Conservation (phyloP, 495 filamentous ascomycete species). For the Cenococcum geophilum region DNA sequence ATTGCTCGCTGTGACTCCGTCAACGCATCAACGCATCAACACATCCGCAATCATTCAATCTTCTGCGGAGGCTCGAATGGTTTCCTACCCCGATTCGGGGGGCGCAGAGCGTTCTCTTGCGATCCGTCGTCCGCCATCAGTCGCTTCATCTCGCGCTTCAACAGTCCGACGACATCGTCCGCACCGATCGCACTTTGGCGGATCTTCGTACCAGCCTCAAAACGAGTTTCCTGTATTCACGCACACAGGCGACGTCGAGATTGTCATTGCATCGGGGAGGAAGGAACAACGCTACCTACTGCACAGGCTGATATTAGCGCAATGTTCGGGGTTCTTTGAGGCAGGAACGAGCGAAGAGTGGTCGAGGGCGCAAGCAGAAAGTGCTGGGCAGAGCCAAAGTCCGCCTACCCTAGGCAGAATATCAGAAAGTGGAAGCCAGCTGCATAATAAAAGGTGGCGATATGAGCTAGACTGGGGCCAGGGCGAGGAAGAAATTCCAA, state of each 20-base stretch:
- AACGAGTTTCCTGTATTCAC: conserved; percentile 92
- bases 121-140: conserved; percentile 53
- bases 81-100: conserved; percentile 59
- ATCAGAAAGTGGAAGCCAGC: conserved; percentile 33
- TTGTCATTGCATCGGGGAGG: conserved; percentile 62
- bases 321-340: conserved; percentile 91
- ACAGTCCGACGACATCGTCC: conserved; percentile 59
- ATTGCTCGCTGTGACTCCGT: neutral
- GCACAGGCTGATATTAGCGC: conserved; percentile 74
- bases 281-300: conserved; percentile 79
- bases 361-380: conserved; percentile 57
- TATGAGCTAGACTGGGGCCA: conserved; percentile 79
- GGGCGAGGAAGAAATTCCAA: conserved; percentile 68
- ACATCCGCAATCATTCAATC: neutral
- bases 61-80: conserved; percentile 21
- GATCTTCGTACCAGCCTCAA: conserved; percentile 58
- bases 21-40: neutral
- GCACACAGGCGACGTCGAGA: conserved; percentile 85
- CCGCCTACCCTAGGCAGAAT: conserved; percentile 33
- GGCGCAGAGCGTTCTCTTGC: conserved; percentile 46
- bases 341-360: conserved; percentile 82
- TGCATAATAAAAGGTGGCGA: conserved; percentile 61
- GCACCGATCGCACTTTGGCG: conserved; percentile 75
- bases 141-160: conserved; percentile 54
- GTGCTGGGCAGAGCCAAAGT: conserved; percentile 45